A percentile compares a stretch with the other conserved stretches of the same genome.
phyloP scores from a whole-genome alignment of 352 stramenopile species.

The Thalassiosira mediterranea region DNA sequence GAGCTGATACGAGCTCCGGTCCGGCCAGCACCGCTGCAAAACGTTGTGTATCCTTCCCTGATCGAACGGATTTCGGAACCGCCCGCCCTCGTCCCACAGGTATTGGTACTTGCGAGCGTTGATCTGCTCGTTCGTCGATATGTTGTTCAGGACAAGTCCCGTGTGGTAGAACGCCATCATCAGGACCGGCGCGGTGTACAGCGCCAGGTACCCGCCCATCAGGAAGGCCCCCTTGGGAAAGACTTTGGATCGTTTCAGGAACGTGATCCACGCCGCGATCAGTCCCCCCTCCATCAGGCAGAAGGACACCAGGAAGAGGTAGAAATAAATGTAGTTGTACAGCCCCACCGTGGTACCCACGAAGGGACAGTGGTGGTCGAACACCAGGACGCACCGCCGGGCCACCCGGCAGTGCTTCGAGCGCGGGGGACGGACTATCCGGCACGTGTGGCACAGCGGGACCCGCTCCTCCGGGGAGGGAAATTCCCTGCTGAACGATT shows the following conservation, averaged over 20 bases:
- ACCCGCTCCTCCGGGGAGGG: slow-evolving; percentile 48
- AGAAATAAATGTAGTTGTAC: slow-evolving; percentile 89
- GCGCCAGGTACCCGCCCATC: slow-evolving; percentile 62
- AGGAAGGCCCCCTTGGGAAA: slow-evolving; percentile 47
- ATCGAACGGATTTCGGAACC: slow-evolving; percentile 83
- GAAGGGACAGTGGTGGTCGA: slow-evolving; percentile 87
- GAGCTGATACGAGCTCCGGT: slow-evolving; percentile 48
- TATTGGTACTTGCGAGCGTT: slow-evolving; percentile 85
- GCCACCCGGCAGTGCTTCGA: slow-evolving; percentile 88
- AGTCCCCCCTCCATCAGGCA: slow-evolving; percentile 65
- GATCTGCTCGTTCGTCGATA: slow-evolving; percentile 90
- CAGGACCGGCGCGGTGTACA: slow-evolving; percentile 64
- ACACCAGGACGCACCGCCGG: slow-evolving; percentile 85
- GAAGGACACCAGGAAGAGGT: slow-evolving; percentile 82
- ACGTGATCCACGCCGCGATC: slow-evolving; percentile 71
- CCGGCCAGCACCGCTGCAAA: slow-evolving; percentile 61
- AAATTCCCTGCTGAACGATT: slow-evolving; percentile 49
- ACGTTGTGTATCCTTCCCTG: slow-evolving; percentile 74
- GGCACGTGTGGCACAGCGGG: slow-evolving; percentile 87
- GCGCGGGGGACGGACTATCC: slow-evolving; percentile 85
- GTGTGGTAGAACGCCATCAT: slow-evolving; percentile 84
- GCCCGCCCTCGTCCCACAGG: slow-evolving; percentile 61
- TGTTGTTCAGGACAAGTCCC: slow-evolving; percentile 80
- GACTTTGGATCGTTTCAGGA: slow-evolving; percentile 48
- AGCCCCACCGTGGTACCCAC: slow-evolving; percentile 86